These are phyloP conservation scores for Colletotrichum eremochloae DNA, from an alignment of 2,329 filamentous ascomycete species.

Conservation along the genomic window DNA sequence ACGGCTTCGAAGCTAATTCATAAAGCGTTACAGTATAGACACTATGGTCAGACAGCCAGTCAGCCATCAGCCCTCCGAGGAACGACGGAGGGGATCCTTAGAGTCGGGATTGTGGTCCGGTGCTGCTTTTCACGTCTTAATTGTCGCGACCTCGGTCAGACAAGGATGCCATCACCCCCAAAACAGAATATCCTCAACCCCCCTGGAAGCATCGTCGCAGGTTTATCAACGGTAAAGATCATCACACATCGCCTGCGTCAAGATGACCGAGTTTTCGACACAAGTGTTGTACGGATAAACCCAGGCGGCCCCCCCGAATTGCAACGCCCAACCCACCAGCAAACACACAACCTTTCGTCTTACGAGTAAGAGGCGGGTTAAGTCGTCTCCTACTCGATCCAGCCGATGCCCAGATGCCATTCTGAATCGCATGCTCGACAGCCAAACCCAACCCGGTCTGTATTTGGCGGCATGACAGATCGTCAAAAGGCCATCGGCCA, in stretches of 20 bases:
- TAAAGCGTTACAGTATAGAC: rapidly evolving
- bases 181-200: neutral
- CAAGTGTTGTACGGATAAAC: neutral
- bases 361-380: neutral
- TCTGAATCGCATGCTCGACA: neutral
- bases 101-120: neutral
- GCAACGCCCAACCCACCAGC: conserved; percentile 1
- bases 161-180: conserved; percentile 1
- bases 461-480: neutral
- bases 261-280: neutral
- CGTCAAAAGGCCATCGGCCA: neutral
- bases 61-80: too few relatives aligned
- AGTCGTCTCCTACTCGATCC: neutral
- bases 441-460: neutral
- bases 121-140: neutral
- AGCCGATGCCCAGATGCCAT: neutral
- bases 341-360: neutral
- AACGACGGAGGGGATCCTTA: too few relatives aligned
- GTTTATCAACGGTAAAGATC: neutral
- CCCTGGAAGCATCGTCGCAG: neutral
- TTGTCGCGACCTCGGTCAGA: neutral
- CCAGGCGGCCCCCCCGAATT: neutral
- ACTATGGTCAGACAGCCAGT: too few relatives aligned
- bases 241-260: conserved; percentile 1
- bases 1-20: rapidly evolving